A percentile compares a stretch with the other conserved stretches of the same genome.
Conservation (phyloP, 2,329 filamentous ascomycete genomes). For the Pyricularia grisea region DNA sequence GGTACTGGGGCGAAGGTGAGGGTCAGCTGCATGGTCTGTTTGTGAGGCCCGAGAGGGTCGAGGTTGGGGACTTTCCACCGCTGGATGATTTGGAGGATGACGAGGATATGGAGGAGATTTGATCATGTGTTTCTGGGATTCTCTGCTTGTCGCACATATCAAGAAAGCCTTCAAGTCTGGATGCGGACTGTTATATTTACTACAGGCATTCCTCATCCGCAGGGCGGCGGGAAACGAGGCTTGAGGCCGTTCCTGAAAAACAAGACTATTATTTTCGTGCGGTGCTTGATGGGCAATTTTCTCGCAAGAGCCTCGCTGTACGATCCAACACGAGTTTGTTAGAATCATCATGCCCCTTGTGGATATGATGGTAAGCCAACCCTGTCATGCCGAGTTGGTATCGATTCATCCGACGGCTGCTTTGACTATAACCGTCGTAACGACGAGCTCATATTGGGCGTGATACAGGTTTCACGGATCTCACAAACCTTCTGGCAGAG, state of each 20-base stretch:
- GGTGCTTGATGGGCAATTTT: neutral
- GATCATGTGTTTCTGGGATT: constrained; percentile 10
- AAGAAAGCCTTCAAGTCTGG: neutral
- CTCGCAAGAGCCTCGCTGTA: neutral
- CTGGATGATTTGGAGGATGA: constrained; percentile 68
- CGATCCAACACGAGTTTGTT: neutral
- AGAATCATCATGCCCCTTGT: neutral
- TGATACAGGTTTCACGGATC: neutral
- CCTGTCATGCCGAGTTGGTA: neutral
- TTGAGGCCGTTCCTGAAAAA: neutral
- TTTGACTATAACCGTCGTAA: neutral
- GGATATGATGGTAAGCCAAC: neutral
- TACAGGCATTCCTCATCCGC: neutral
- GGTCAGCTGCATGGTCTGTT: constrained; percentile 58
- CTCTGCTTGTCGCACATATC: neutral
- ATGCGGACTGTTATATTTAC: neutral
- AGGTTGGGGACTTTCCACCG: constrained; percentile 62
- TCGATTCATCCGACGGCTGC: neutral
- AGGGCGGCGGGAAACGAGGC: neutral
- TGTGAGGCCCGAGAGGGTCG: constrained; percentile 67
- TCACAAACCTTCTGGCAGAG: neutral
- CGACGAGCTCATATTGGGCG: neutral
- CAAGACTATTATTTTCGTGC: neutral
- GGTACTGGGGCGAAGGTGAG: constrained; percentile 61
- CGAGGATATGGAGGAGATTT: constrained; percentile 71